Conservation (phyloP, 225 moss, liverwort and hornwort species). For the Thuidium tamariscinum region DNA sequence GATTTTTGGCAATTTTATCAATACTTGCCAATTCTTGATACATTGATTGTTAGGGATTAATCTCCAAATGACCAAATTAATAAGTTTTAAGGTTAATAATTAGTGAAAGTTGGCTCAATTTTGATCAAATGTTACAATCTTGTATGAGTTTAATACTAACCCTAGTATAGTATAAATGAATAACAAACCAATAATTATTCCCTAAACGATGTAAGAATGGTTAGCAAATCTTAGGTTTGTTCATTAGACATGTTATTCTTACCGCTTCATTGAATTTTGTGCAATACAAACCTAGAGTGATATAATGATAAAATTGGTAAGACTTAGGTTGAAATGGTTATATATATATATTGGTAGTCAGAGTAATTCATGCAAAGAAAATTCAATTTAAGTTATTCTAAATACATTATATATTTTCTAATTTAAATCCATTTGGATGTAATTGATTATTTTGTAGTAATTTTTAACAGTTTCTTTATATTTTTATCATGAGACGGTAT, state of each 20-base stretch:
- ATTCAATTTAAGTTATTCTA: not conserved
- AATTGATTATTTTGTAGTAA: no score
- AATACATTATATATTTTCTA: no score
- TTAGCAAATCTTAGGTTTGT: no score
- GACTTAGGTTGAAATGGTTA: not conserved
- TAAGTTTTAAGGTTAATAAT: not conserved
- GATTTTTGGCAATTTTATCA: not conserved
- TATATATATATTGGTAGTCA: rapidly evolving
- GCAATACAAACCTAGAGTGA: not conserved
- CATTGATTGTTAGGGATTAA: rapidly evolving
- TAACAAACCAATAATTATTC: no score
- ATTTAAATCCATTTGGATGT: not conserved
- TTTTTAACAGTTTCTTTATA: not conserved
- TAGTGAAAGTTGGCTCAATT: not conserved
- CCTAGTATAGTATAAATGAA: no score
- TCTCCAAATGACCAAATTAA: not conserved
- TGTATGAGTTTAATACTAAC: rapidly evolving
- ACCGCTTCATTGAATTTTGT: not conserved
- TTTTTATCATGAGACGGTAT: no score
- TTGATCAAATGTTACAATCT: not conserved
- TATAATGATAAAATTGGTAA: not conserved
- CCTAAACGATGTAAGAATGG: no score
- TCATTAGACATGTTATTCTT: not conserved
- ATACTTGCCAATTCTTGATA: not conserved
- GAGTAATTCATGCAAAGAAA: not conserved